phyloP scores from a whole-genome alignment of 768 basidiomycete genomes.

The Tylopilus subfusipes region DNA sequence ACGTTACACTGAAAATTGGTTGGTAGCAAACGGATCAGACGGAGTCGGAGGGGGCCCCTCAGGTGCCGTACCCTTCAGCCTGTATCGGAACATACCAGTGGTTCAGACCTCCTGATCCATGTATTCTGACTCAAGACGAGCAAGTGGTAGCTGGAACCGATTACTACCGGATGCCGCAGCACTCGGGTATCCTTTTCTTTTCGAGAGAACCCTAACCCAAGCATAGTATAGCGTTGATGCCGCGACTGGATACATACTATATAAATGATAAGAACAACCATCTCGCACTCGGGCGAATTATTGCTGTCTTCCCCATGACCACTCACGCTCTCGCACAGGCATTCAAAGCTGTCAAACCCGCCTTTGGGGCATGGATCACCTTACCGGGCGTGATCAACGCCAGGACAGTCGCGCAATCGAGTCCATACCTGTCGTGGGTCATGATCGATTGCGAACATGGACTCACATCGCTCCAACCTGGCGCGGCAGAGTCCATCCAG shows the following conservation, averaged over 20 bases:
- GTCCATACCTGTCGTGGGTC: constrained; percentile 58
- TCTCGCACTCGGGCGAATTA: background rate
- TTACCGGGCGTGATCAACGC: constrained; percentile 57
- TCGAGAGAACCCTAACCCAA: background rate
- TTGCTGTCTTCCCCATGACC: constrained; percentile 37
- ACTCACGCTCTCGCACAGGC: constrained; percentile 51
- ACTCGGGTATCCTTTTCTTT: background rate
- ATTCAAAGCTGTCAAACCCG: constrained; percentile 54
- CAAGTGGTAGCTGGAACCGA: background rate
- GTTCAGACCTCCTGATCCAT: background rate
- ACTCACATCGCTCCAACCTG: constrained; percentile 50
- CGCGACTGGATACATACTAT: no score
- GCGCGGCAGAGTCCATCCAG: constrained; percentile 52
- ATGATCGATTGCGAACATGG: constrained; percentile 70
- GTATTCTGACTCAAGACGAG: background rate
- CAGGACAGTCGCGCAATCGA: constrained; percentile 54
- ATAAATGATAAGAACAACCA: constrained; percentile 6
- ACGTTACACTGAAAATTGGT: no score
- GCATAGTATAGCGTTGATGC: no score
- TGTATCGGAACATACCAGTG: no score
- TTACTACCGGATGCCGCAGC: background rate
- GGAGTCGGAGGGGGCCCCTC: no score
- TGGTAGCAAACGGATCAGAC: no score
- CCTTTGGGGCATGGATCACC: constrained; percentile 67
- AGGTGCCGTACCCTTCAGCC: no score